A percentile compares a stretch with the other conserved stretches of the same genome.
phyloP scores from a whole-genome alignment of 495 filamentous ascomycete genomes.

The Aspergillus avenaceus region DNA sequence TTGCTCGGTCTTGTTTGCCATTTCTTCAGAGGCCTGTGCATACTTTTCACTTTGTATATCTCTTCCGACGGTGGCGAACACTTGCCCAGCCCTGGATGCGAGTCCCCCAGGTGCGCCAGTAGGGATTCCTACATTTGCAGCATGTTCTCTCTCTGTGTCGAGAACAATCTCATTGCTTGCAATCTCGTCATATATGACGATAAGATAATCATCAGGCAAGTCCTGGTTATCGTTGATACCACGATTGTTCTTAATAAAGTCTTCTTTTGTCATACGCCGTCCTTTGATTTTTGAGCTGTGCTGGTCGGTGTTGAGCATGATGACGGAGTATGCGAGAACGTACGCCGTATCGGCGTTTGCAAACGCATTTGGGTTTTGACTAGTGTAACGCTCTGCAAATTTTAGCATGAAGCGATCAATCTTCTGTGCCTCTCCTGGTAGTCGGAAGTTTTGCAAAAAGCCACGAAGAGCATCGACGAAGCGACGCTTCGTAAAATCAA shows the following conservation, averaged over 20 bases:
- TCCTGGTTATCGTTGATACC: constrained; percentile 97
- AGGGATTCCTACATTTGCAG: constrained; percentile 64
- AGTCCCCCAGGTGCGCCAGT: constrained; percentile 59
- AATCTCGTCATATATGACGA: constrained; percentile 90
- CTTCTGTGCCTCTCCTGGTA: constrained; percentile 97
- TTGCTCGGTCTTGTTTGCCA: constrained; percentile 82
- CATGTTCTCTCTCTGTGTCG: constrained; percentile 82
- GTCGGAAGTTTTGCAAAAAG: constrained; percentile 90
- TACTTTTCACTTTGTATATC: constrained; percentile 93
- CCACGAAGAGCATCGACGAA: constrained; percentile 90
- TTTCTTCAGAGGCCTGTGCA: constrained; percentile 90
- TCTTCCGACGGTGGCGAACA: constrained; percentile 81
- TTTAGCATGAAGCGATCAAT: constrained; percentile 99
- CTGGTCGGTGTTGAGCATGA: constrained; percentile 93
- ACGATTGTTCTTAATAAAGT: constrained; percentile 98
- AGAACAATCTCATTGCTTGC: constrained; percentile 88
- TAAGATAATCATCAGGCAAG: constrained; percentile 87
- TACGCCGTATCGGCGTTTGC: constrained; percentile 98
- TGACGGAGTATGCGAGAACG: constrained; percentile 91
- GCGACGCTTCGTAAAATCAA: constrained; percentile 90
- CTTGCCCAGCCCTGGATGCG: constrained; percentile 82
- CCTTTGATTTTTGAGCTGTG: constrained; percentile 84
- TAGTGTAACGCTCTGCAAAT: constrained; percentile 93
- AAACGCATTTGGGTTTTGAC: constrained; percentile 93
- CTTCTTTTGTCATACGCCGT: constrained; percentile 83